Base-by-base conservation (phyloP, 2,329 filamentous ascomycete species). In the Penicillium sp. region DNA sequence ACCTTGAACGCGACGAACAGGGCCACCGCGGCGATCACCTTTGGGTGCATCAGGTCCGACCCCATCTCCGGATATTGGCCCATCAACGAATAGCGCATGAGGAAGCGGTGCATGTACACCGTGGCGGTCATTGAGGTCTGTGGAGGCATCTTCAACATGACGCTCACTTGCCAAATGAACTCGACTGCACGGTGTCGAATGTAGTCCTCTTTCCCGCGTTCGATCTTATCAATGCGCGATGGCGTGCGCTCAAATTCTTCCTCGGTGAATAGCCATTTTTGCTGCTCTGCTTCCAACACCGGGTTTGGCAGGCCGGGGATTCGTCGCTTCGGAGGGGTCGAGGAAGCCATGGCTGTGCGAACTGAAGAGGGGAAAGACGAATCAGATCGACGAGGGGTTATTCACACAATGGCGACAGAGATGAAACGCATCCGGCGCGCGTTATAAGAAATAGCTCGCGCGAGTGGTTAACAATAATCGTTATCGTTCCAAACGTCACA, bases 1-100 rank as follows among this genome's bases (percentile, higher is more conserved):
- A 95, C 93, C 74, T 99, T 99, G 65, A 95, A 97, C 9, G 94
- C 93, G 10, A 99, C 83, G 67, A 97, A 99, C 2, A 99, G 82
- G 2, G 92, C 85, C 0, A 92, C 96, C 0, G 92, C 94, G 11
- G 92, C 94, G 58, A 96, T 91, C 67, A 95, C 90, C 71, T 96
- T 97, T 67, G 96, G 92, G 73, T 97, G 93, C 47, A 95, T 84
- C 34, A 66, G 45, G 15, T 91, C 91, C 45, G 80, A 54, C 3
- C 80, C 53, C 78, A 78, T 60, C 82, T 83, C 61, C 86, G 89
- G 68, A 88, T 84, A 66, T 87, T 84, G 48, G 89, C 87, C 83
- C 95, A 87, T 70, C 87, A 93, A 36, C 1, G 65, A 67, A 70
- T 83, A 87, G 61, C 92, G 87, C 91, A 97, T 97, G 72, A 92